These are phyloP conservation scores for Leccinum truebloodii DNA, from an alignment of 768 basidiomycete species.

Conservation along the genomic window DNA sequence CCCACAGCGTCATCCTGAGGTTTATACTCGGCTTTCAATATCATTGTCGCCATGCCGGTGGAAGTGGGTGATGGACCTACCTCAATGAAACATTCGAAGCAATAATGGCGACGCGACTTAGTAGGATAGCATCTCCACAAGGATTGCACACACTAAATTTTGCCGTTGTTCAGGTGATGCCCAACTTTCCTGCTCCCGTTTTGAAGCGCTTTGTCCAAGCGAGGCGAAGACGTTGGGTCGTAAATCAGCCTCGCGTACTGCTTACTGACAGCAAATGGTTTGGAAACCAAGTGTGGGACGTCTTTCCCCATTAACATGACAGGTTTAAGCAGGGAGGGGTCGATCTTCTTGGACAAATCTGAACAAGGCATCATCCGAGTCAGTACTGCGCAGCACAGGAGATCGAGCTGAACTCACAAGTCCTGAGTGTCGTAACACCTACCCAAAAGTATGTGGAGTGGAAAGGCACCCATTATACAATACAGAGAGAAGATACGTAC, in stretches of 20 bases:
- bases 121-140: slow-evolving; percentile 96
- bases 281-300: slow-evolving; percentile 94
- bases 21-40: slow-evolving; percentile 93
- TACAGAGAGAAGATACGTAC: slow-evolving; percentile 36
- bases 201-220: slow-evolving; percentile 91
- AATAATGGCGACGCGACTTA: slow-evolving; percentile 96
- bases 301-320: slow-evolving; percentile 95
- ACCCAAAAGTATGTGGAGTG: slow-evolving; percentile 99
- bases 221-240: slow-evolving; percentile 94
- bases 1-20: slow-evolving; percentile 81
- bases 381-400: slow-evolving; percentile 2
- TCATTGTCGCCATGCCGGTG: slow-evolving; percentile 91
- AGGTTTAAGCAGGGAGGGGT: slow-evolving; percentile 85
- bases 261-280: slow-evolving; percentile 78
- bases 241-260: slow-evolving; percentile 95
- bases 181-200: slow-evolving; percentile 96
- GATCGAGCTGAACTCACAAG: slow-evolving; percentile 59
- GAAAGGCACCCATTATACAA: slow-evolving; percentile 60
- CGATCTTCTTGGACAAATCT: slow-evolving; percentile 99
- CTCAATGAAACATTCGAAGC: slow-evolving; percentile 93
- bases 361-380: background rate
- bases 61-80: slow-evolving; percentile 95
- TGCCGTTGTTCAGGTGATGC: slow-evolving; percentile 78
- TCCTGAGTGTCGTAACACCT: slow-evolving; percentile 95
- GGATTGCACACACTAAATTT: slow-evolving; percentile 91